A percentile compares a stretch with the other conserved stretches of the same genome.
phyloP scores from a whole-genome alignment of 371 early-diverging fungal genomes.

The Coemansia sp. region DNA sequence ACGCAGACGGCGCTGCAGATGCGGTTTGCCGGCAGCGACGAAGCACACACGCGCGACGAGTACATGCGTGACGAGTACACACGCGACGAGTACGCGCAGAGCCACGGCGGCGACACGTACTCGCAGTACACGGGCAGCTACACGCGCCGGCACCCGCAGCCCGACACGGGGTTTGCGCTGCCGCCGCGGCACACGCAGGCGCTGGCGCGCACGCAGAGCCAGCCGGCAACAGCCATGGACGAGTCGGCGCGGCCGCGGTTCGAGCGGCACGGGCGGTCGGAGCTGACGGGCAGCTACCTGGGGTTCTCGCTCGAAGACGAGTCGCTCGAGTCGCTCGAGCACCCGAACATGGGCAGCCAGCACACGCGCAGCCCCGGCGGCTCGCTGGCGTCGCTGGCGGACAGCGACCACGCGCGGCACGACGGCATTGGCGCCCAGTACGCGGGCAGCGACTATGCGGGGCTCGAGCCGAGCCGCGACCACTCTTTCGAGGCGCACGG shows the following conservation, averaged over 20 bases:
- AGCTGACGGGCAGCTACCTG: slow-evolving; percentile 2
- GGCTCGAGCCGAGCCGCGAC: slow-evolving; percentile 1
- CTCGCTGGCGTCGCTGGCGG: not conserved
- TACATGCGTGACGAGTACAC: no score
- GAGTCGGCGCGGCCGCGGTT: not conserved
- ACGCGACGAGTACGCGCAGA: no score
- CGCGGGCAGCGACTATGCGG: not conserved
- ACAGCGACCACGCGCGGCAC: not conserved
- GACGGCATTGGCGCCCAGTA: not conserved
- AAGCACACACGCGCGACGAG: not conserved
- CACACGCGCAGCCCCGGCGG: slow-evolving; percentile 7
- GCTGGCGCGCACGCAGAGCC: slow-evolving; percentile 11
- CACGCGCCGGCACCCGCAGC: no score
- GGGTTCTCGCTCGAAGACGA: slow-evolving; percentile 8
- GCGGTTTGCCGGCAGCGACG: slow-evolving; percentile 3
- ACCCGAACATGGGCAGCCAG: slow-evolving; percentile 47
- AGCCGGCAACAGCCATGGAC: not conserved
- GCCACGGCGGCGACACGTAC: no score
- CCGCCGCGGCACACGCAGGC: no score
- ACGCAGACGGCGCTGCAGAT: slow-evolving; percentile 25
- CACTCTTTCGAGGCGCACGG: not conserved
- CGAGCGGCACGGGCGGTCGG: not conserved
- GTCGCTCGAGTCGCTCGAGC: slow-evolving; percentile 43
- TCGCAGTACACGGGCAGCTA: no score
- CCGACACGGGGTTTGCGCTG: not conserved